Conservation (phyloP, 2,329 filamentous ascomycete species). For the Trichophyton simii region DNA sequence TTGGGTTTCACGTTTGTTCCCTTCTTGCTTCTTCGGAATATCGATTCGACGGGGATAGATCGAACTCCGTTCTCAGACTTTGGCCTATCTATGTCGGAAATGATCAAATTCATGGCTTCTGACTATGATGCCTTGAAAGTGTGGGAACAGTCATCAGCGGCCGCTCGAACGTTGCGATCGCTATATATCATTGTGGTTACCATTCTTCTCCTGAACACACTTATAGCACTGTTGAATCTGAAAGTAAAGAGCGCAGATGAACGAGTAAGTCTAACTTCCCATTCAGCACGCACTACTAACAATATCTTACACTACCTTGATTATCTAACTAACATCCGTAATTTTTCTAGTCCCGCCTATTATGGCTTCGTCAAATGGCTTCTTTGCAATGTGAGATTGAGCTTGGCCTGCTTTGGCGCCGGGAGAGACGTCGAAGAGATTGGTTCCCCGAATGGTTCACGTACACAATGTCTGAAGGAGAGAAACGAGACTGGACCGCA, state of each 20-base stretch:
- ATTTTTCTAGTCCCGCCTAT: not conserved
- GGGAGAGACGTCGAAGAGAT: not conserved
- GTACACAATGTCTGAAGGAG: not conserved
- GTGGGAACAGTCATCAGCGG: not conserved
- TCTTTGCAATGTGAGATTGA: conserved; percentile 1
- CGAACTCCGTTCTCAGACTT: not conserved
- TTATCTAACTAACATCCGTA: not conserved
- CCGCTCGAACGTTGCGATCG: not conserved
- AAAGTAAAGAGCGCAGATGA: conserved; percentile 1
- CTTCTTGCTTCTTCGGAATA: not conserved
- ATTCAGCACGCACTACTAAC: not conserved
- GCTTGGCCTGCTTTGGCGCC: not conserved
- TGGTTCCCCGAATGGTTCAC: conserved; percentile 2
- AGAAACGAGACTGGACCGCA: not conserved
- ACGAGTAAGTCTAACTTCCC: not conserved
- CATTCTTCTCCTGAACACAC: not conserved
- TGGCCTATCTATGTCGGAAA: not conserved
- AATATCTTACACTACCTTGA: not conserved
- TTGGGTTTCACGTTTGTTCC: not conserved
- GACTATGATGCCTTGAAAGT: not conserved
- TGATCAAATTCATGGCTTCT: not conserved
- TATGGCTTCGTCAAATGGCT: conserved; percentile 3
- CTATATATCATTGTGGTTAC: conserved; percentile 1
- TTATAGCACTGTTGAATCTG: not conserved
- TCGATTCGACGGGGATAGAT: not conserved